Conservation (phyloP, 139 green algal species). For the Marvania coccoides region DNA sequence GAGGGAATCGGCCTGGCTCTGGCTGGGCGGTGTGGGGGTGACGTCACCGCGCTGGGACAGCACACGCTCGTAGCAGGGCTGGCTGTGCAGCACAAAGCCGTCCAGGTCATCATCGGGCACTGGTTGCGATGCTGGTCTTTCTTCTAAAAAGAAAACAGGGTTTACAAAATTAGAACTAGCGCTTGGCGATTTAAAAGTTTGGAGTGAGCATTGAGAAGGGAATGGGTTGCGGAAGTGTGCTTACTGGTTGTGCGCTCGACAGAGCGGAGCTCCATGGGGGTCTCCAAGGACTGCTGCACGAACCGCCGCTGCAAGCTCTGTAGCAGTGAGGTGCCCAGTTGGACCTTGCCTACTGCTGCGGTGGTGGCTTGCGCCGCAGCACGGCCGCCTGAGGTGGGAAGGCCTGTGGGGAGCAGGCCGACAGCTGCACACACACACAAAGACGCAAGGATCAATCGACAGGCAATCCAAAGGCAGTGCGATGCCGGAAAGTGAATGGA, state of each 20-base stretch:
- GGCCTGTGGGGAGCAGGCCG: not conserved
- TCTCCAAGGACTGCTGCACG: slow-evolving; percentile 18
- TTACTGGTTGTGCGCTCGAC: not conserved
- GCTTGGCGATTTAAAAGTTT: not conserved
- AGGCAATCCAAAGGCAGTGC: not conserved
- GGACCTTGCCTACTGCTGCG: not conserved
- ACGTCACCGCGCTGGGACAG: slow-evolving; percentile 5
- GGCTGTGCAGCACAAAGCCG: slow-evolving; percentile 23
- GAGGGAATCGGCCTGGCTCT: no score
- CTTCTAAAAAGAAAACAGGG: not conserved
- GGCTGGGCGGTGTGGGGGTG: not conserved
- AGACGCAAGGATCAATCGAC: not conserved
- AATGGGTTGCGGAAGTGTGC: no score
- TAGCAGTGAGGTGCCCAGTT: slow-evolving; percentile 12
- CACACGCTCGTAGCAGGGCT: slow-evolving; percentile 25
- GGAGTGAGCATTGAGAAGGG: no score
- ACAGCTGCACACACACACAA: not conserved
- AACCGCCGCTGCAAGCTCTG: slow-evolving; percentile 30
- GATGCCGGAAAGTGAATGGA: not conserved
- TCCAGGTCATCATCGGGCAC: slow-evolving; percentile 21
- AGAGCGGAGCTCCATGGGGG: not conserved
- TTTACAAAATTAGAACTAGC: not conserved
- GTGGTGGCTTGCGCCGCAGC: not conserved
- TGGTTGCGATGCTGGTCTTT: not conserved
- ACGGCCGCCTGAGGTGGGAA: not conserved